Evolutionary conservation across 768 basidiomycete genomes (phyloP), one percentile per base, ranked within the genome.

Genomic region (Boletus subparvulus): DNA sequence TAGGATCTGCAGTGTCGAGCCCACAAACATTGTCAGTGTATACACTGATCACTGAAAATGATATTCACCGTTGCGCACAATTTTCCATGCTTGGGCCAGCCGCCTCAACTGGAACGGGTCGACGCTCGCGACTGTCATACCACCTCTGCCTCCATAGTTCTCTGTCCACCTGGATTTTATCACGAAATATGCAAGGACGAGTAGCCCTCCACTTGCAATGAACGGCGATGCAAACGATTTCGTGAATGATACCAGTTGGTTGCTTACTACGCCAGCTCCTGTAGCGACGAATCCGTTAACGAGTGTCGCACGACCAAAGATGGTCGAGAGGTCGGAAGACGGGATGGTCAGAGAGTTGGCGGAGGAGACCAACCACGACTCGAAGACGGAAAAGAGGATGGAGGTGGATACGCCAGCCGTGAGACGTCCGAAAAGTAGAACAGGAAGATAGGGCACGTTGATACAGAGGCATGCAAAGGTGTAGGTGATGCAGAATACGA

Each of bases 261-360:
- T 88, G 69, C 84, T 83, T 43, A 80, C 69, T 2, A 91, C 78
- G 0, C 90, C 89, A 0, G 87, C 86, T 19, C 71, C 74, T 0
- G 86, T 80, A 3, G 90, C 89, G 10, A 88, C 84, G 51, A 89
- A 77, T 1, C 88, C 88, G 55, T 90, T 91, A 36, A 88, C 73
- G 12, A 90, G 78, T 0, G 87, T 86, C 9, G 88, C 88, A 26
- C 85, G 81, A 13, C 89, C 89, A 72, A 91, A 81, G 59, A 90
- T 88, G 21, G 70, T 76, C 33, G 85, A 87, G 8, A 91, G 78
- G 47, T 86, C 84, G 12, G 78, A 69, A 9, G 81, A 77, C 1
- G 83, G 74, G 9, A 90, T 74, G 2, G 78, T 74, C 10, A 80
- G 62, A 13, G 78, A 70, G 24, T 80, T 80, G 16, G 85, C 75